phyloP scores from a whole-genome alignment of 2,329 filamentous ascomycete genomes.

The Trematosphaeria pertusa region DNA sequence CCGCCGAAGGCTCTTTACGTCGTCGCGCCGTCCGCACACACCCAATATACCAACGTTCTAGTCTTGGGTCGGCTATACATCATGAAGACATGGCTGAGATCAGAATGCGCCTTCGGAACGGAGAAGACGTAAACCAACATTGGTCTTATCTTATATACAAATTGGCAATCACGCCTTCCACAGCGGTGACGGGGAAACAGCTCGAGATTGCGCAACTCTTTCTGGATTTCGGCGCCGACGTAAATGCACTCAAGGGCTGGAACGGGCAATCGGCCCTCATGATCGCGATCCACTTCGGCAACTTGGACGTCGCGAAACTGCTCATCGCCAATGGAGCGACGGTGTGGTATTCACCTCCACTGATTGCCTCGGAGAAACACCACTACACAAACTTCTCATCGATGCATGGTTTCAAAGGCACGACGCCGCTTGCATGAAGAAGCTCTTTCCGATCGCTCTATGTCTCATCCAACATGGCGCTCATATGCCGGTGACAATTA shows the following conservation, averaged over 20 bases:
- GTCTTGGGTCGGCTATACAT: slow-evolving; percentile 19
- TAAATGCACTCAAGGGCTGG: slow-evolving; percentile 25
- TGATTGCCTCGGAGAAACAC: slow-evolving; percentile 16
- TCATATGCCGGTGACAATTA: slow-evolving; percentile 12
- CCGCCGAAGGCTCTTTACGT: slow-evolving; percentile 6
- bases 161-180: slow-evolving; percentile 19
- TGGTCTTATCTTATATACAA: slow-evolving; percentile 27
- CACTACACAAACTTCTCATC: slow-evolving; percentile 21
- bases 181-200: slow-evolving; percentile 2
- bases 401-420: slow-evolving; percentile 22
- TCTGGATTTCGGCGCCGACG: slow-evolving; percentile 25
- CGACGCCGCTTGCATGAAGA: slow-evolving; percentile 10
- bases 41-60: slow-evolving; percentile 21
- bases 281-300: slow-evolving; percentile 29
- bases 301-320: slow-evolving; percentile 22
- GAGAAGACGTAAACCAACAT: slow-evolving; percentile 23
- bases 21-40: slow-evolving; percentile 19
- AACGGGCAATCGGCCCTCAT: slow-evolving; percentile 26
- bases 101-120: slow-evolving; percentile 19
- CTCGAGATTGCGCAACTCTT: slow-evolving; percentile 24
- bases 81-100: slow-evolving; percentile 21
- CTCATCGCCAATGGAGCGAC: slow-evolving; percentile 24
- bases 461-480: slow-evolving; percentile 21
- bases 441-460: slow-evolving; percentile 16
- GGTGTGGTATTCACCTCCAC: slow-evolving; percentile 17